These are phyloP conservation scores for Colletotrichum orchidophilum DNA, from an alignment of 2,329 filamentous ascomycete genomes.

Conservation along the genomic window DNA sequence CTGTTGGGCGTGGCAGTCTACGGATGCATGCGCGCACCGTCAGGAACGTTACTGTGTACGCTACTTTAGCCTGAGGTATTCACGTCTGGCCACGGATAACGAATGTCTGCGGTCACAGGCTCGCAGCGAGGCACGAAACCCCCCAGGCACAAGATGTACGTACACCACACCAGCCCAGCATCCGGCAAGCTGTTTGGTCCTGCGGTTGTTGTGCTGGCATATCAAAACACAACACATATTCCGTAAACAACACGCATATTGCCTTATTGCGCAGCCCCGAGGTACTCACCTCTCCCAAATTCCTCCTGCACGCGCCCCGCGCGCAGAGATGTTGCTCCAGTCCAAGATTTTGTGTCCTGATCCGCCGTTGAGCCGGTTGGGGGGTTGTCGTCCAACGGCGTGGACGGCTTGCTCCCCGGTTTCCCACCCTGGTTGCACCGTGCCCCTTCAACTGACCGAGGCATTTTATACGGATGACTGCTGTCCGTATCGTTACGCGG, in stretches of 20 bases:
- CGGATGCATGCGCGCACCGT: conserved; percentile 21
- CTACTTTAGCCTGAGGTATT: background rate
- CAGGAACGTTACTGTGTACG: conserved; percentile 16
- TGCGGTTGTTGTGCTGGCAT: conserved; percentile 27
- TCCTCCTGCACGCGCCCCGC: conserved; percentile 26
- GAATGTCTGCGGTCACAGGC: background rate
- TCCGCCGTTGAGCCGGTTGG: conserved; percentile 4
- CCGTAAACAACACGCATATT: conserved; percentile 11
- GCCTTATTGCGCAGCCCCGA: background rate
- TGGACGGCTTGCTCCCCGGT: conserved; percentile 8
- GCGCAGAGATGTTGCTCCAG: conserved; percentile 13
- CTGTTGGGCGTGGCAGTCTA: conserved; percentile 13
- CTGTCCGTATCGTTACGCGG: conserved; percentile 8
- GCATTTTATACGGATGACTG: background rate
- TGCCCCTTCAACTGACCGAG: conserved; percentile 5
- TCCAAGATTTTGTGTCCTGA: conserved; percentile 2
- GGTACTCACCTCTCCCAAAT: conserved; percentile 14
- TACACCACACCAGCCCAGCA: conserved; percentile 11
- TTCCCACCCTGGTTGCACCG: conserved; percentile 1
- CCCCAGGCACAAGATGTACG: background rate
- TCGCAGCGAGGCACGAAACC: background rate
- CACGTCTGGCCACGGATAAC: background rate
- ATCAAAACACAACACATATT: conserved; percentile 27
- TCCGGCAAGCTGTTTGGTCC: background rate
- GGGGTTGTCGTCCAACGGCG: conserved; percentile 20